Percentiles rank a stretch among this genome's conserved stretches.
Conservation (phyloP, 2,329 filamentous ascomycete genomes). For the Dactylellina sp. region DNA sequence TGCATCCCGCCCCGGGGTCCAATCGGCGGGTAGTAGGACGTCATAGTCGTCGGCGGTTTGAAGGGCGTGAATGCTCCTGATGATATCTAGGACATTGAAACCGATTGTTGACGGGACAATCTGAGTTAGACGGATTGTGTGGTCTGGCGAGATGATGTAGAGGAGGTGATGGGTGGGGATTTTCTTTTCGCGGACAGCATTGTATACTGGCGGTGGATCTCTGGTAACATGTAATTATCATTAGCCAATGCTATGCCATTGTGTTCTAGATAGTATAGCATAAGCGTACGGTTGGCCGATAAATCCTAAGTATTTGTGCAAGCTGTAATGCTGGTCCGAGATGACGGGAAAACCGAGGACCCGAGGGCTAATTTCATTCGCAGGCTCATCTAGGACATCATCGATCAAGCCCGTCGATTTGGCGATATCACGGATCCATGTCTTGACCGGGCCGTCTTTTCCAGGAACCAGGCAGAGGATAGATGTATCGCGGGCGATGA, state of each 20-base stretch:
- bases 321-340: constrained; percentile 24
- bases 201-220: background rate
- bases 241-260: background rate
- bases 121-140: constrained; percentile 37
- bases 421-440: constrained; percentile 46
- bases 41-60: constrained; percentile 52
- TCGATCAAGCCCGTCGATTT: constrained; percentile 2
- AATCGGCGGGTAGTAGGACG: constrained; percentile 42
- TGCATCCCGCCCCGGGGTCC: constrained; percentile 39
- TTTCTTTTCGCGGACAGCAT: background rate
- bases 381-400: background rate
- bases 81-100: constrained; percentile 44
- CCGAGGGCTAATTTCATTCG: constrained; percentile 1
- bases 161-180: constrained; percentile 27
- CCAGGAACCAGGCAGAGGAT: constrained; percentile 37
- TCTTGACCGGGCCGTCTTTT: constrained; percentile 10
- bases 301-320: constrained; percentile 35
- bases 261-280: background rate
- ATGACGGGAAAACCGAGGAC: constrained; percentile 41
- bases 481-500: constrained; percentile 34
- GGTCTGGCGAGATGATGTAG: constrained; percentile 38
- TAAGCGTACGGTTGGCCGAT: constrained; percentile 16
- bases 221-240: background rate
- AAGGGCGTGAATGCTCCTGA: constrained; percentile 40
- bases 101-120: constrained; percentile 27